Evolutionary conservation across 2,329 filamentous ascomycete genomes (phyloP), one percentile per base, ranked within the genome.

Genomic region (Rasamsonia emersonii): DNA sequence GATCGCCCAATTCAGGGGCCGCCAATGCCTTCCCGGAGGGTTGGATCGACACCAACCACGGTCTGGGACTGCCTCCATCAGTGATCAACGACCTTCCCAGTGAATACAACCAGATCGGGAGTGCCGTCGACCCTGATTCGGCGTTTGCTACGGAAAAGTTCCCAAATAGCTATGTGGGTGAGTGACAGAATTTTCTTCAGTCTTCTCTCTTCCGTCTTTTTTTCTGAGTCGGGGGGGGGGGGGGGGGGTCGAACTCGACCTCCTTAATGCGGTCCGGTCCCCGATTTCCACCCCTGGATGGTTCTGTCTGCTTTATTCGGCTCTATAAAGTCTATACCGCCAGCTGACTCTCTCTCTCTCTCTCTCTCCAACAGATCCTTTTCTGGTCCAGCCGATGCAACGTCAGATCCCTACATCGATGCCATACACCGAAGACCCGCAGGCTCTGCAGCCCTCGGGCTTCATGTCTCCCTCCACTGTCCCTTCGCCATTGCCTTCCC

Each of bases 1-100:
- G 77, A 35, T 83, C 79, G 14, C 79, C 79, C 16, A 73, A 76
- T 46, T 78, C 77, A 2, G 70, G 72, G 41, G 69, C 73, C 47
- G 69, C 70, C 35, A 72, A 71, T 41, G 72, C 72, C 39, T 64
- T 65, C 46, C 67, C 74, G 30, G 65, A 75, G 27, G 73, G 77
- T 38, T 82, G 77, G 74, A 56, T 67, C 42, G 57, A 62, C 26
- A 54, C 65, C 38, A 54, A 62, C 37, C 59, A 71, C 31, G 70
- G 70, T 32, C 61, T 82, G 20, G 73, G 70, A 30, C 64, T 81
- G 43, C 78, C 79, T 18, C 62, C 67, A 49, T 81, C 85, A 40
- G 73, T 82, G 41, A 64, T 71, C 43, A 61, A 68, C 24, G 73
- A 82, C 47, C 59, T 70, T 29, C 75, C 75, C 50, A n/a, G n/a